Conservation (phyloP, 179 eudicot species). For the Silene vulgaris region DNA sequence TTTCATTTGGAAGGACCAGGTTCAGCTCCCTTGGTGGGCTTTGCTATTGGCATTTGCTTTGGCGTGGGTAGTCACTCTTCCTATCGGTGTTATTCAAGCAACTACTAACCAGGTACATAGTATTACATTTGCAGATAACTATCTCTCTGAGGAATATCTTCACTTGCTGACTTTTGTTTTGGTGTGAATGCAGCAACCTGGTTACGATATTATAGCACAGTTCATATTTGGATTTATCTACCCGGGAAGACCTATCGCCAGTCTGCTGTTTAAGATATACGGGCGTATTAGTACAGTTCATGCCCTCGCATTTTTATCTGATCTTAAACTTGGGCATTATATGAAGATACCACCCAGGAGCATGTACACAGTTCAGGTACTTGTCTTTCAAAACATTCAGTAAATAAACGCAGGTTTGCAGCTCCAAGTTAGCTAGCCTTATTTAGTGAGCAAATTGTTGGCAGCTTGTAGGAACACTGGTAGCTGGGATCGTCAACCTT, state of each 20-base stretch:
- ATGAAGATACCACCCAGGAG: slow-evolving; percentile 96
- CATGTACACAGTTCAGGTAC: slow-evolving; percentile 89
- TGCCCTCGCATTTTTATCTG: slow-evolving; percentile 81
- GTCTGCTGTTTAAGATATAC: slow-evolving; percentile 83
- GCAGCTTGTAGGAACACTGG: slow-evolving; percentile 80
- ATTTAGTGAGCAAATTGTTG: not conserved
- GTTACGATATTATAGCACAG: slow-evolving; percentile 93
- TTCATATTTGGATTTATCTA: slow-evolving; percentile 81
- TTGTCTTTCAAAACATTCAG: not conserved
- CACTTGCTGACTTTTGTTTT: not conserved
- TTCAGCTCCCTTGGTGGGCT: slow-evolving; percentile 99
- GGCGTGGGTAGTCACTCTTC: slow-evolving; percentile 84
- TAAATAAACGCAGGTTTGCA: not conserved
- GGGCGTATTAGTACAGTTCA: slow-evolving; percentile 86
- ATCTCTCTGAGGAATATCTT: not conserved
- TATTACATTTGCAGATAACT: not conserved
- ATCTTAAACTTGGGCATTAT: slow-evolving; percentile 96
- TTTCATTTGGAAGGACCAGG: slow-evolving; percentile 81
- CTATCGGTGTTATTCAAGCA: slow-evolving; percentile 97
- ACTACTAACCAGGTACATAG: slow-evolving; percentile 82
- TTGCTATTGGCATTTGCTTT: slow-evolving; percentile 79
- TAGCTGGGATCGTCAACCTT: slow-evolving; percentile 79
- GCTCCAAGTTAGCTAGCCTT: not conserved
- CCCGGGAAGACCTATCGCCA: slow-evolving; percentile 97
- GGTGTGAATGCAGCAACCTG: slow-evolving; percentile 75